phyloP scores from a whole-genome alignment of 129 eudicot genomes.

The Dittrichia graveolens region DNA sequence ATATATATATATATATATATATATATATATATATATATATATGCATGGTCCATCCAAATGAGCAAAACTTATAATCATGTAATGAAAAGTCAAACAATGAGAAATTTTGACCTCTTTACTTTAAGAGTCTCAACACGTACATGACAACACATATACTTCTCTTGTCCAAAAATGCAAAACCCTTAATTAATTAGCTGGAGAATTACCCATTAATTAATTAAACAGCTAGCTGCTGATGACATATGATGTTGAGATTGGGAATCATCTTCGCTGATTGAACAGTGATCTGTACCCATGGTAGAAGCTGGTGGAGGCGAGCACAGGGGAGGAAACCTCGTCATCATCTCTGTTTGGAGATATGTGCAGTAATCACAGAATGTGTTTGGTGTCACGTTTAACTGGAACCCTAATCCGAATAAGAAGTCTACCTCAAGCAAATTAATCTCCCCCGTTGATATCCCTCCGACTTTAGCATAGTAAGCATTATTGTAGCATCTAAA shows the following conservation, averaged over 20 bases:
- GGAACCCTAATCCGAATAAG: constrained; percentile 64
- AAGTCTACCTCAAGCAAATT: constrained; percentile 70
- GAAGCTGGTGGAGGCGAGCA: constrained; percentile 16
- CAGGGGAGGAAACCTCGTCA: constrained; percentile 40
- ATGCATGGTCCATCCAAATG: not conserved
- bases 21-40: too few relatives aligned
- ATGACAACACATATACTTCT: not conserved
- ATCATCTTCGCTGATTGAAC: constrained; percentile 41
- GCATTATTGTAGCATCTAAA: constrained; percentile 65
- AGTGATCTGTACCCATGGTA: constrained; percentile 24
- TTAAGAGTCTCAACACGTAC: too few relatives aligned
- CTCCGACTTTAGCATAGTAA: constrained; percentile 63
- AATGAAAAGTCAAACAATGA: constrained; percentile 22
- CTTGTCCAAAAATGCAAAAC: constrained; percentile 18
- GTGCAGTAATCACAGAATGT: constrained; percentile 52
- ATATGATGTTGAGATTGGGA: constrained; percentile 36
- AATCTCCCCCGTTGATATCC: constrained; percentile 57
- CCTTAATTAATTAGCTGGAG: too few relatives aligned
- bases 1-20: too few relatives aligned
- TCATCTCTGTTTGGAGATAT: constrained; percentile 53
- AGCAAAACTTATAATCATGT: constrained; percentile 23
- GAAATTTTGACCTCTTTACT: constrained; percentile 17
- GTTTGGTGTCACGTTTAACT: constrained; percentile 58
- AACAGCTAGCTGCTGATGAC: constrained; percentile 41
- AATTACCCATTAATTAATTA: not conserved